phyloP scores from a whole-genome alignment of 2,329 filamentous ascomycete genomes.

The Trichoderma oligosporum region DNA sequence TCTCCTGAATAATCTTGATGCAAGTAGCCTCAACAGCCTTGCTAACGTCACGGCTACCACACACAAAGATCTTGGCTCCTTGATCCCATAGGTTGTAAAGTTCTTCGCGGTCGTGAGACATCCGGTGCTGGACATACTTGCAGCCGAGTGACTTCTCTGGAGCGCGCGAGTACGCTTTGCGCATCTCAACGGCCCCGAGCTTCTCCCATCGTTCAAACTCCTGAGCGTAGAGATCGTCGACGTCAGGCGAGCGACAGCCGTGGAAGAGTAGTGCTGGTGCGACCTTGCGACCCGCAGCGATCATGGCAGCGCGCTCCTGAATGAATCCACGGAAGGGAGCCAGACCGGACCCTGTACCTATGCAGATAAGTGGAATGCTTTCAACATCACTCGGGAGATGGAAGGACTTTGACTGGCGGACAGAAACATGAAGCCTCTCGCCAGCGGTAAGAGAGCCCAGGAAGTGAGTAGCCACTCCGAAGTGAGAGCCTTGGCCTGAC shows the following conservation, averaged over 20 bases:
- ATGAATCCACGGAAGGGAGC: conserved; percentile 62
- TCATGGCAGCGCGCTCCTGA: conserved; percentile 55
- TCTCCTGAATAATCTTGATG: conserved; percentile 35
- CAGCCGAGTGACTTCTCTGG: conserved; percentile 45
- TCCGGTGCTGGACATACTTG: conserved; percentile 45
- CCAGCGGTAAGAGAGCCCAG: conserved; percentile 46
- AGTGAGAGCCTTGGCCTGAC: conserved; percentile 46
- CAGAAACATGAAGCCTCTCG: conserved; percentile 49
- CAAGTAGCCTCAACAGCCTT: conserved; percentile 43
- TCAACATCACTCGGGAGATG: conserved; percentile 45
- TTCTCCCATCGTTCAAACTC: conserved; percentile 58
- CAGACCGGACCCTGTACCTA: conserved; percentile 53
- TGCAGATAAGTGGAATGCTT: conserved; percentile 48
- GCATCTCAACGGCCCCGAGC: conserved; percentile 57
- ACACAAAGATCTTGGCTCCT: conserved; percentile 59
- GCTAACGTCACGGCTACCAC: conserved; percentile 54
- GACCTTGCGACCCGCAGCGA: conserved; percentile 48
- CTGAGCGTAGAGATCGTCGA: conserved; percentile 58
- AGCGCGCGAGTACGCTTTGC: conserved; percentile 53
- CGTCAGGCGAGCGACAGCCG: conserved; percentile 54
- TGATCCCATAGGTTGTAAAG: conserved; percentile 38
- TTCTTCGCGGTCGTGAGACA: conserved; percentile 37
- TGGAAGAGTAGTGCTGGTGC: conserved; percentile 63
- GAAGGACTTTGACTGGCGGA: conserved; percentile 44
- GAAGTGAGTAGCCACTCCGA: conserved; percentile 61